Evolutionary conservation across 192 early-diverging fungal species (phyloP).

Genomic region (Gamsiella multidivaricata): DNA sequence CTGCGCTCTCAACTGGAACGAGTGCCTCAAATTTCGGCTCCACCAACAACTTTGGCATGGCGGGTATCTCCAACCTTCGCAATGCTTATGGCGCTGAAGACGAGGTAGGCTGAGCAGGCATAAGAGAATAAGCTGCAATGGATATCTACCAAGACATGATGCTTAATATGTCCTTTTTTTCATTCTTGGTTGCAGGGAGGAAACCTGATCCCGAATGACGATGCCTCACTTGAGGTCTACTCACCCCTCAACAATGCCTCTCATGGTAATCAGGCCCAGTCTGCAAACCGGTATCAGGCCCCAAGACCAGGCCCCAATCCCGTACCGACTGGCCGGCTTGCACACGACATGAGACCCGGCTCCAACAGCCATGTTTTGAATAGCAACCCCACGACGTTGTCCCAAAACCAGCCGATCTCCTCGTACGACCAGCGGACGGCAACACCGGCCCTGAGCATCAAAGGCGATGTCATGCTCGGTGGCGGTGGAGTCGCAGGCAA

Average conservation of each 20-base stretch:
- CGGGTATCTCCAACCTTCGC: slow-evolving; percentile 25
- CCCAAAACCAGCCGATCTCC: slow-evolving; percentile 40
- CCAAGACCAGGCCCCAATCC: slow-evolving; percentile 24
- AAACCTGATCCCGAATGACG: slow-evolving; percentile 33
- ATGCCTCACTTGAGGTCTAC: slow-evolving; percentile 26
- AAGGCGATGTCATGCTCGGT: slow-evolving; percentile 43
- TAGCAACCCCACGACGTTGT: slow-evolving; percentile 35
- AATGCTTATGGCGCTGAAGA: slow-evolving; percentile 42
- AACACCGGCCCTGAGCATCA: slow-evolving; percentile 31
- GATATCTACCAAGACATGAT: too few species aligned
- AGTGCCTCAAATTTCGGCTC: slow-evolving; percentile 23
- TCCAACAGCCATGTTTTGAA: slow-evolving; percentile 21
- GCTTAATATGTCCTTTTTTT: background rate
- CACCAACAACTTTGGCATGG: slow-evolving; percentile 38
- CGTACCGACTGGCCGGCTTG: slow-evolving; percentile 18
- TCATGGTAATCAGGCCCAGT: slow-evolving; percentile 30
- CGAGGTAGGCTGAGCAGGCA: slow-evolving; percentile 21
- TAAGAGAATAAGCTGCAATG: too few species aligned
- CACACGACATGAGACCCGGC: slow-evolving; percentile 30
- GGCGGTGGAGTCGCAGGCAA: slow-evolving; percentile 22
- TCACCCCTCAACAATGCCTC: slow-evolving; percentile 19
- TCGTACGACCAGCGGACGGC: slow-evolving; percentile 40
- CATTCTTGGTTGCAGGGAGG: slow-evolving; percentile 20
- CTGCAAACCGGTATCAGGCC: slow-evolving; percentile 34
- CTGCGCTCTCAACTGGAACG: slow-evolving; percentile 22